phyloP scores from a whole-genome alignment of 2,329 filamentous ascomycete species.

The Calonectria crousiana region DNA sequence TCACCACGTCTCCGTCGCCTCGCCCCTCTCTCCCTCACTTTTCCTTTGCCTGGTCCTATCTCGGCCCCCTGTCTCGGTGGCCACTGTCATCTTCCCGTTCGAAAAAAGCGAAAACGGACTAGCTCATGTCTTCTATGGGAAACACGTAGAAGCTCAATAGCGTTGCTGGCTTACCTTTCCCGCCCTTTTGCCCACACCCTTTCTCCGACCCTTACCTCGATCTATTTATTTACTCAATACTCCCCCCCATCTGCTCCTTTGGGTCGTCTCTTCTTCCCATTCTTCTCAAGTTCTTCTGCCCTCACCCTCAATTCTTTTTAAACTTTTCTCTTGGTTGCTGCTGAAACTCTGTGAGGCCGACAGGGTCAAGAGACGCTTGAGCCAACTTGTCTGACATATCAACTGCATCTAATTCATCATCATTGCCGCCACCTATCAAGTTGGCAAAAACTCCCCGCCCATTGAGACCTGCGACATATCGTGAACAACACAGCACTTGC shows the following conservation, averaged over 20 bases:
- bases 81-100: neutral
- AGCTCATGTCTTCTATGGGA: constrained; percentile 12
- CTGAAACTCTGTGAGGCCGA: neutral
- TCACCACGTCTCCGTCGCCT: constrained; percentile 7
- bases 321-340: neutral
- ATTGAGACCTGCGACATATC: neutral
- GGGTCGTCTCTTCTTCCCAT: constrained; percentile 3
- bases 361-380: neutral
- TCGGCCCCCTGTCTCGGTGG: constrained; percentile 10
- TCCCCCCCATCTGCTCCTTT: constrained; percentile 4
- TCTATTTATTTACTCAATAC: constrained; percentile 23
- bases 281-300: constrained; percentile 11
- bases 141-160: constrained; percentile 23
- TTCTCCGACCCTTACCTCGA: constrained; percentile 10
- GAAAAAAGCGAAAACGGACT: constrained; percentile 18
- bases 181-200: constrained; percentile 15
- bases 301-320: neutral
- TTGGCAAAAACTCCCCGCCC: neutral
- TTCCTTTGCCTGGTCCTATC: constrained; percentile 7
- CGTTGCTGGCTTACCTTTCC: constrained; percentile 20
- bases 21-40: neutral
- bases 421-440: neutral
- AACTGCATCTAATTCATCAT: neutral
- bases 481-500: neutral
- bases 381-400: neutral